Percentiles rank a stretch among this genome's conserved stretches.
These are phyloP conservation scores for Sclerotinia borealis DNA, from an alignment of 2,329 filamentous ascomycete species.

Conservation along the genomic window DNA sequence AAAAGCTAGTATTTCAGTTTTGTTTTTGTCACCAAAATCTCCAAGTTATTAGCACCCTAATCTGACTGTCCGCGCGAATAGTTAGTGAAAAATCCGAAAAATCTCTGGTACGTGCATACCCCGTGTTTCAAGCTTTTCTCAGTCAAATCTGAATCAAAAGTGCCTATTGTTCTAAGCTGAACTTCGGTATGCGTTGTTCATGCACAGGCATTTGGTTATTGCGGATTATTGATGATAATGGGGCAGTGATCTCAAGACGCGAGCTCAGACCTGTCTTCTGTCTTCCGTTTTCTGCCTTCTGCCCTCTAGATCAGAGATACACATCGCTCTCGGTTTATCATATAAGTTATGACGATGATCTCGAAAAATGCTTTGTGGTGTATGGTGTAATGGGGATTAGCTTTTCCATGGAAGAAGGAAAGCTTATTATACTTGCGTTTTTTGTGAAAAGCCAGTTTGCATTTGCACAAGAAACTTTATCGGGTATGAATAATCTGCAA, in stretches of 20 bases:
- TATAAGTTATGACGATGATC: not conserved
- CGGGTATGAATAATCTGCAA: not conserved
- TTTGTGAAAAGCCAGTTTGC: not conserved
- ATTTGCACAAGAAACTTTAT: slow-evolving; percentile 1
- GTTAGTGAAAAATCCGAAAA: too few relatives aligned
- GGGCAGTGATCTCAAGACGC: not conserved
- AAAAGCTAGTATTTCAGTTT: not conserved
- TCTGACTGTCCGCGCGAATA: too few relatives aligned
- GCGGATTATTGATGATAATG: not conserved
- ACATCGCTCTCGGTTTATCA: not conserved
- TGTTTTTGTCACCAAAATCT: not conserved
- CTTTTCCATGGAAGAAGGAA: not conserved
- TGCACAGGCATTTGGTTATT: not conserved
- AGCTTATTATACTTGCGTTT: not conserved
- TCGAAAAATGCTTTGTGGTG: not conserved
- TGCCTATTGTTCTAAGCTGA: slow-evolving; percentile 4
- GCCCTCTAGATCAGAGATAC: not conserved
- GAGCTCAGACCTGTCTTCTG: slow-evolving; percentile 10
- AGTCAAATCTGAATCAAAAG: slow-evolving; percentile 4
- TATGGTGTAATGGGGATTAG: not conserved
- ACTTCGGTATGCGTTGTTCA: slow-evolving; percentile 8
- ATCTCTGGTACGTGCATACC: slow-evolving; percentile 8
- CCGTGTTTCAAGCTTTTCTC: slow-evolving; percentile 3
- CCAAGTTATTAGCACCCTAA: not conserved
- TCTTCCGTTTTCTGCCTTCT: too few relatives aligned